Percentiles rank a stretch among this genome's conserved stretches.
phyloP scores from a whole-genome alignment of 495 filamentous ascomycete genomes.

The Neurospora sp. region DNA sequence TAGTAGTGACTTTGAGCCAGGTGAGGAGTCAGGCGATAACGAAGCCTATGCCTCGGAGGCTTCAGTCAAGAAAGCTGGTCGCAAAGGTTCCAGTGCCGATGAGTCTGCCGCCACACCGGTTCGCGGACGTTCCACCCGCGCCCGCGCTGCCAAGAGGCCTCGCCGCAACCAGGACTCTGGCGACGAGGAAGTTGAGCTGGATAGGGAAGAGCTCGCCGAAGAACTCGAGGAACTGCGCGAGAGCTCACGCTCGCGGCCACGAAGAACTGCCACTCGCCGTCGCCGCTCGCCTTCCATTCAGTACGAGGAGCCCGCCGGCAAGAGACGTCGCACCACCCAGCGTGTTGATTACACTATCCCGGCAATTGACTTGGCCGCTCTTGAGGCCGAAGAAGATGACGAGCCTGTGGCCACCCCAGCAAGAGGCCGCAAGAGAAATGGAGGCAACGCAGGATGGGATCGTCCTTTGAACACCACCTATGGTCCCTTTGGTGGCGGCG shows the following conservation, averaged over 20 bases:
- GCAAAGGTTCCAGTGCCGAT: conserved; percentile 24
- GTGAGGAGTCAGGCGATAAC: conserved; percentile 49
- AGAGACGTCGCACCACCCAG: conserved; percentile 28
- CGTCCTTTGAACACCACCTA: conserved; percentile 73
- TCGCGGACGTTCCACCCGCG: conserved; percentile 25
- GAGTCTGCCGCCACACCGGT: conserved; percentile 33
- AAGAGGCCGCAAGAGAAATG: conserved; percentile 47
- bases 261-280: conserved; percentile 31
- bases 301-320: conserved; percentile 35
- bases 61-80: conserved; percentile 11
- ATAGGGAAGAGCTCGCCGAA: conserved; percentile 67
- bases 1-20: conserved; percentile 83
- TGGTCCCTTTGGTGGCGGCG: conserved; percentile 86
- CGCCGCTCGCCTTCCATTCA: conserved; percentile 47
- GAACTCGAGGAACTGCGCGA: conserved; percentile 58
- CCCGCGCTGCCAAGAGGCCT: conserved; percentile 28
- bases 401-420: conserved; percentile 57
- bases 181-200: conserved; percentile 57
- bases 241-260: conserved; percentile 34
- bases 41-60: conserved; percentile 34
- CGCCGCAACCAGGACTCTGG: conserved; percentile 21
- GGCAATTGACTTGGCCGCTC: conserved; percentile 57
- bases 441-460: conserved; percentile 48
- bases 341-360: conserved; percentile 48
- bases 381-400: conserved; percentile 57